These are phyloP conservation scores for Dysphania ambrosioides DNA, from an alignment of 148 eudicot genomes.

Conservation along the genomic window DNA sequence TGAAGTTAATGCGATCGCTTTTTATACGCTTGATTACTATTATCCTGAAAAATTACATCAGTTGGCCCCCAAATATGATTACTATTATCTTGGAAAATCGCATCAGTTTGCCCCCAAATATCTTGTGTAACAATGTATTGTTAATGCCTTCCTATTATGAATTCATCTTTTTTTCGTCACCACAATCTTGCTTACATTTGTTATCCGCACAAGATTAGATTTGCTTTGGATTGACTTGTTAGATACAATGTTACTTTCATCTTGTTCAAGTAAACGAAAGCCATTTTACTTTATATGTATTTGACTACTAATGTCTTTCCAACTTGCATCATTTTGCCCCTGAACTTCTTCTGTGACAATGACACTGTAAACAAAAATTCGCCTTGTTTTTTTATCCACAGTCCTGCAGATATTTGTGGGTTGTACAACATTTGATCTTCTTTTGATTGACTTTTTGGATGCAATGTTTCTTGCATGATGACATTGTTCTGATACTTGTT, in stretches of 20 bases:
- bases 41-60: not conserved
- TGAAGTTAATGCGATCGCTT: not conserved
- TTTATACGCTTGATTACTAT: not conserved
- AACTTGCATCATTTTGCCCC: not conserved
- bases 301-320: not conserved
- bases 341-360: not conserved
- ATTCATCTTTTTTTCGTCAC: not conserved
- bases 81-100: not conserved
- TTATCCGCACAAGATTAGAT: constrained; percentile 1
- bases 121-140: not conserved
- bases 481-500: constrained; percentile 8
- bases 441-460: too few species aligned
- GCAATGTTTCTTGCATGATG: too few species aligned
- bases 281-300: not conserved
- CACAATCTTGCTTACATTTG: constrained; percentile 7
- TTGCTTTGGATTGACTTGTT: constrained; percentile 10
- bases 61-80: not conserved
- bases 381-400: too few species aligned
- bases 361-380: not conserved
- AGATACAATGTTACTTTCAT: constrained; percentile 12
- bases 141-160: not conserved
- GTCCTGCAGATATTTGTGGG: too few species aligned
- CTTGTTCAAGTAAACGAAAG: not conserved
- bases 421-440: too few species aligned
- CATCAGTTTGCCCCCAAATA: not conserved